Evolutionary conservation across 768 basidiomycete genomes (phyloP), one percentile per base, ranked within the genome.

Genomic region (Kwoniella pini): DNA sequence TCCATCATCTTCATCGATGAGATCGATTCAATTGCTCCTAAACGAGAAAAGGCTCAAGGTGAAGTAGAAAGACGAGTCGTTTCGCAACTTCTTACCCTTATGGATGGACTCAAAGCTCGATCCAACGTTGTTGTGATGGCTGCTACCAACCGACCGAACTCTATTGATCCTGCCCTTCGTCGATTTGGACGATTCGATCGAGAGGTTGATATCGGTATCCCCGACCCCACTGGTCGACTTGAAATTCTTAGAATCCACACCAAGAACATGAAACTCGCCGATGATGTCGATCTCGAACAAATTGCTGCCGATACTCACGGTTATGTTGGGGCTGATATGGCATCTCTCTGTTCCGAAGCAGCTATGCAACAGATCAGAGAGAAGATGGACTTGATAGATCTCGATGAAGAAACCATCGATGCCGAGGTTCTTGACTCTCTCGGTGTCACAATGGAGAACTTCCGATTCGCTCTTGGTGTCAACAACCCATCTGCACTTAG

Each of bases 351-450:
- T 79, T 98, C 96, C 1, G 96, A 99, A 79, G 96, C 96, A 56
- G 96, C 96, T 45, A 99, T 99, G 96, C 96, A 99, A 82, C 96
- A 99, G 79, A 99, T 99, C 66, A 90, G 96, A 78, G 96, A 99
- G 82, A 99, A 99, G 86, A 98, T 99, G 95, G 94, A 97, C 61
- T 63, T 78, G 48, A 80, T 80, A 59, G 79, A 80, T 63, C 62
- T 80, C 4, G 79, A 80, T 59, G 79, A 80, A 63, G 96, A 99
- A 76, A 97, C 95, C 50, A 99, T 99, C 75, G 96, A 99, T 72
- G 96, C 96, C 7, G 96, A 99, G 80, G 95, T 99, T 1, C 88
- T 99, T 55, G 96, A 99, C 80, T 90, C 94, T 5, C 89, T 99
- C 50, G 96, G 96, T 67, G 94, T 99, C 68, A 99, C 96, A 27